Base-by-base conservation (phyloP, 2,329 filamentous ascomycete genomes). In the Aureobasidium pullulans region DNA sequence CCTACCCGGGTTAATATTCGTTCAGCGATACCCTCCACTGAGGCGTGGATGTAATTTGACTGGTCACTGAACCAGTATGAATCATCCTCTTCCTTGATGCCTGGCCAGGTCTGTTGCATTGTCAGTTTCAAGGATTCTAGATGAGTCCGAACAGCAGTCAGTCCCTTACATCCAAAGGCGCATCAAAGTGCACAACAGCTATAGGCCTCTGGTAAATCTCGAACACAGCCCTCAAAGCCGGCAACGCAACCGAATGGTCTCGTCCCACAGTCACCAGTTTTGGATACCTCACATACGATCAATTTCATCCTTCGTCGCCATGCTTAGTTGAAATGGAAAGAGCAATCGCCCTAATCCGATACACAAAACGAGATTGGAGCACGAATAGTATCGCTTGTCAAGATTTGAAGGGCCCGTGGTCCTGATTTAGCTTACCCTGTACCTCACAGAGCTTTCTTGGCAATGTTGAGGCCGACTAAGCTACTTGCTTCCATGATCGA, bases 1-100 rank as follows among this genome's bases (percentile, higher is more conserved):
- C 52, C 52, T 9, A 56, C 31, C 1, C 84, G 81, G 7, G 81
- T 72, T 69, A 95, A 77, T 69, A 96, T 95, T 44, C 76, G 75
- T 19, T 84, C 75, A 15, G 92, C 81, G 61, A 96, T 80, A 2
- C 88, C 90, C 62, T 78, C 75, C 0, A 84, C 93, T 64, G 84
- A 89, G 3, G 91, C 91, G 72, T 96, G 91, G 68, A 86, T 96
- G 76, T 94, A 93, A 64, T 86, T 82, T 1, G 84, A 81, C 71
- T 90, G 88, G 62, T 84, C 80, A 3, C 80, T 82, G n/a, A 79
- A 70, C 91, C 91, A 96, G 58, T 85, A 84, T 13, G 82, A 85
- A 0, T 89, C 88, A 72, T 95, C 96, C 65, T 89, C 86, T 32
- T 79, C 81, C 2, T 90, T 89, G 70, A 93, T 85, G 89, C 90